Conservation (phyloP, 148 eudicot genomes). For the Chenopodium album region DNA sequence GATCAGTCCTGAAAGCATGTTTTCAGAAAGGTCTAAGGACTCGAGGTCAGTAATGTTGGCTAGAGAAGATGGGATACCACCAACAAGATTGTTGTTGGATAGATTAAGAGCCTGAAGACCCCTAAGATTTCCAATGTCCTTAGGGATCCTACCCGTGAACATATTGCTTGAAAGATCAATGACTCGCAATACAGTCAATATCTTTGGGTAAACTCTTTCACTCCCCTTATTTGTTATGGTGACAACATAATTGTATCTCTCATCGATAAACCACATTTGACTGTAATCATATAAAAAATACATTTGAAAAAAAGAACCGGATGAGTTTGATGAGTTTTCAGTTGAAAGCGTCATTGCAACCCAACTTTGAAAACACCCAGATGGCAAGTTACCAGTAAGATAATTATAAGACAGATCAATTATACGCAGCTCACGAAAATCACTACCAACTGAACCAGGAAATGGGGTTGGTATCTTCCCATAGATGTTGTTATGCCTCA, state of each 20-base stretch:
- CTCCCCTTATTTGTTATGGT: constrained; percentile 37
- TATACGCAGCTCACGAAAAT: too few relatives aligned
- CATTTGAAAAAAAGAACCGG: too few relatives aligned
- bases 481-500: too few relatives aligned
- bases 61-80: not conserved
- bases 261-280: not conserved
- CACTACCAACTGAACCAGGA: too few relatives aligned
- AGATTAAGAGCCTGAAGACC: not conserved
- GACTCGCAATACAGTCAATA: constrained; percentile 13
- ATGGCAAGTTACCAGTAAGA: too few relatives aligned
- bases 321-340: too few relatives aligned
- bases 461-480: too few relatives aligned
- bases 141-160: not conserved
- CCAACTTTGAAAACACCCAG: too few relatives aligned
- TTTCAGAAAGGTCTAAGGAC: not conserved
- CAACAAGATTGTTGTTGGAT: not conserved
- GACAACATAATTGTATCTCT: constrained; percentile 15
- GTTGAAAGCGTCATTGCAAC: too few relatives aligned
- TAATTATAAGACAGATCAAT: too few relatives aligned
- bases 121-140: not conserved
- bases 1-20: not conserved
- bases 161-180: constrained; percentile 31
- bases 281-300: too few relatives aligned
- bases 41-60: not conserved
- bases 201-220: constrained; percentile 2